A percentile compares a stretch with the other conserved stretches of the same genome.
These are phyloP conservation scores for Trichoderma asperelloides DNA, from an alignment of 495 filamentous ascomycete genomes.

Conservation along the genomic window DNA sequence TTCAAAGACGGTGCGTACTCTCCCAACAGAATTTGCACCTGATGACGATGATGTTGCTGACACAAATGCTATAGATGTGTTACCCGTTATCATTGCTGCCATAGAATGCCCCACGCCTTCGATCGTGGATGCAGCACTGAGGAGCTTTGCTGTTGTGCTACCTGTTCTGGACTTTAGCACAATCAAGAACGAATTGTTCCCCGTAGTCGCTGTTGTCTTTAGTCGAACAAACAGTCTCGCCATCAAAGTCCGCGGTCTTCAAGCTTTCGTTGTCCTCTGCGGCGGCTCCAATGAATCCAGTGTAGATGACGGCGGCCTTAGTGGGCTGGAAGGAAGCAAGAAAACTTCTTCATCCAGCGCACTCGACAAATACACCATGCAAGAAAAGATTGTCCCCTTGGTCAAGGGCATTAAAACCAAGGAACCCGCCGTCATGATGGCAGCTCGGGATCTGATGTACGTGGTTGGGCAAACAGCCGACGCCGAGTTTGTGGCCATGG, in stretches of 20 bases:
- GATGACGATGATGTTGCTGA: slow-evolving; percentile 14
- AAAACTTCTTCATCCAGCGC: slow-evolving; percentile 53
- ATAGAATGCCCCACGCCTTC: slow-evolving; percentile 83
- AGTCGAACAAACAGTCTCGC: slow-evolving; percentile 83
- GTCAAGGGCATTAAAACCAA: slow-evolving; percentile 93
- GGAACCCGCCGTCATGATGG: slow-evolving; percentile 96
- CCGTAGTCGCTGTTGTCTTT: slow-evolving; percentile 79
- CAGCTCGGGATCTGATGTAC: slow-evolving; percentile 71
- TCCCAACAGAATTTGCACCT: background rate
- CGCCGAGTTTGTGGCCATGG: slow-evolving; percentile 86
- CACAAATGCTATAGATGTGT: slow-evolving; percentile 48
- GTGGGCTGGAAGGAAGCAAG: slow-evolving; percentile 49
- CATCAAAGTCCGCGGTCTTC: slow-evolving; percentile 85
- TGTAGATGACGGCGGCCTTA: slow-evolving; percentile 55
- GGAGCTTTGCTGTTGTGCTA: slow-evolving; percentile 62
- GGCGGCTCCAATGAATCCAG: slow-evolving; percentile 54
- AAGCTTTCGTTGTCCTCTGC: slow-evolving; percentile 83
- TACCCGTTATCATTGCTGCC: slow-evolving; percentile 72
- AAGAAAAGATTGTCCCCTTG: slow-evolving; percentile 89
- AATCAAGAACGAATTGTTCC: slow-evolving; percentile 91
- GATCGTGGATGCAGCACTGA: slow-evolving; percentile 74
- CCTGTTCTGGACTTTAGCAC: slow-evolving; percentile 88
- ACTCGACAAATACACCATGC: slow-evolving; percentile 93
- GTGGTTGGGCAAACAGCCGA: slow-evolving; percentile 78
- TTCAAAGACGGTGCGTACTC: slow-evolving; percentile 76